Percentiles rank a stretch among this genome's conserved stretches.
Conservation (phyloP, 768 basidiomycete genomes). For the Leccinum pellstonianum region DNA sequence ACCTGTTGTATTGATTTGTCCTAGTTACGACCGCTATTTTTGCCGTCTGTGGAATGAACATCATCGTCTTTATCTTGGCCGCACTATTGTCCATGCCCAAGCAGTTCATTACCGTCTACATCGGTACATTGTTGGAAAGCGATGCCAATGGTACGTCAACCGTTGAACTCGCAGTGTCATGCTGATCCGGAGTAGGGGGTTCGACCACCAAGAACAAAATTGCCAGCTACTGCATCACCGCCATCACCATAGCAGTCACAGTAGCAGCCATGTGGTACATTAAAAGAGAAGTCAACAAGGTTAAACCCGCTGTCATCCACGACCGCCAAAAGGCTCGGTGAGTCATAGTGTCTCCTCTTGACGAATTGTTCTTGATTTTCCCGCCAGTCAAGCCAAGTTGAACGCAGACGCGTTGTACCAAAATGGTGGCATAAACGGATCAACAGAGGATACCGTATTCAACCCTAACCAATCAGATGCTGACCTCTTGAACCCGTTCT, state of each 20-base stretch:
- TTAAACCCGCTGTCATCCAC: constrained; percentile 67
- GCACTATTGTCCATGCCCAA: constrained; percentile 85
- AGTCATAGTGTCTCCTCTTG: constrained; percentile 7
- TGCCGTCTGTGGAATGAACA: constrained; percentile 84
- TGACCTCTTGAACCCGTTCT: constrained; percentile 35
- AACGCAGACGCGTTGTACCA: constrained; percentile 34
- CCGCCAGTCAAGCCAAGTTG: constrained; percentile 53
- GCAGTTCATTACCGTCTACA: constrained; percentile 89
- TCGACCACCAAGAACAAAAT: constrained; percentile 49
- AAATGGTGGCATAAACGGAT: constrained; percentile 28
- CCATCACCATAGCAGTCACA: constrained; percentile 68
- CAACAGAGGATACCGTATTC: constrained; percentile 35
- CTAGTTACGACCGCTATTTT: constrained; percentile 86
- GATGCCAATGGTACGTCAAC: constrained; percentile 33
- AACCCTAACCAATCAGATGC: constrained; percentile 41
- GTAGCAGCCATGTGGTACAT: constrained; percentile 84
- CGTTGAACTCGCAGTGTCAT: background rate
- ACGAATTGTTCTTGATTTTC: constrained; percentile 6
- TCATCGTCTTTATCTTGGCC: constrained; percentile 73
- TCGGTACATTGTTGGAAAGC: constrained; percentile 73
- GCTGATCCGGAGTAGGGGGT: constrained; percentile 18
- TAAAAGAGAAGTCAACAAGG: constrained; percentile 62
- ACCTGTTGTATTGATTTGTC: constrained; percentile 1
- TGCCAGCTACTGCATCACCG: constrained; percentile 69
- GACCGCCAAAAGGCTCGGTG: constrained; percentile 70